Evolutionary conservation across 257 asterid genomes (phyloP), one percentile per base, ranked within the genome.

Genomic region (Cynanchum wilfordii): DNA sequence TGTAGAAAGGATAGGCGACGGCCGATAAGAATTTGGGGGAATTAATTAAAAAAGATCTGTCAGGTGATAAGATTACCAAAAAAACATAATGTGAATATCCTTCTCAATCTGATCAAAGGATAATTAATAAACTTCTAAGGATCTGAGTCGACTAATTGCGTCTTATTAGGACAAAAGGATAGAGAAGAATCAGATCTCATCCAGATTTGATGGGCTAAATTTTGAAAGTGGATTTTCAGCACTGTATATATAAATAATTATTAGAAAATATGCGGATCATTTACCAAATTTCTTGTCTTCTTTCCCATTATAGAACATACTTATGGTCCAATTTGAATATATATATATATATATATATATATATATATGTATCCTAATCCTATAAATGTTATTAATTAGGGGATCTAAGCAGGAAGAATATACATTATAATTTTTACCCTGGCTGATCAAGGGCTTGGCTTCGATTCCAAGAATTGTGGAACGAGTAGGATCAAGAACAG

Each of bases 151-250:
- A n/a, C n/a, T 5, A 45, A 45, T 45, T 7, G 50, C 13, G 19
- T 27, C 54, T 12, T 40, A 71, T 5, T 38, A 24, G 5, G 19
- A 30, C 24, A 20, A 49, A 47, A 7, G 38, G 70, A 72, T 72
- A 44, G 36, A 40, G 68, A 60, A 47, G 76, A 40, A 68, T 65
- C 42, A 64, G 30, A 63, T 63, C 68, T 63, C 7, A 63, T 8
- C 47, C 19, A 62, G n/a, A 62, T 62, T 62, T 55, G 6, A n/a
- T 55, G 29, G 29, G 8, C 8, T 55, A 20, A 7, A 7, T 55
- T n/a, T 12, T 19, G 27, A 0, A 19, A 54, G 7, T 54, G 27
- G 27, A 54, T 19, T 20, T 13, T 50, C 1, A 17, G 56, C 56
- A 19, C 52, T 13, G 1, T 16, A 33, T 33, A 33, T 33, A 33